Evolutionary conservation across 352 stramenopile genomes (phyloP).

Genomic region (Phytophthora hybrid): DNA sequence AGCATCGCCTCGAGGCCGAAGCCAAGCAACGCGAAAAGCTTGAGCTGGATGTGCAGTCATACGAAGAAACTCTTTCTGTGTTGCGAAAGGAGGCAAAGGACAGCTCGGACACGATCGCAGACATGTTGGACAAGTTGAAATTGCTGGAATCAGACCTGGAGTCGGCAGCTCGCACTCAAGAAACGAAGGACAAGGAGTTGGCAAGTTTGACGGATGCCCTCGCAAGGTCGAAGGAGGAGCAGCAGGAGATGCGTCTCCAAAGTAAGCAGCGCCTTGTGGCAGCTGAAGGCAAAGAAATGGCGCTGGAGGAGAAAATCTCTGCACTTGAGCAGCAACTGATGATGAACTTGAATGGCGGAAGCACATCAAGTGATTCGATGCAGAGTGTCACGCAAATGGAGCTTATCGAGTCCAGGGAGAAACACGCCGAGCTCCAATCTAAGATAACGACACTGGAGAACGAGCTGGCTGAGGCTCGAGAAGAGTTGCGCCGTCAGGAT

Average conservation of each 20-base stretch:
- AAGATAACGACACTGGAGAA: constrained; percentile 43
- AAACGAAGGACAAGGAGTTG: constrained; percentile 50
- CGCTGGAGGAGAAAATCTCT: constrained; percentile 47
- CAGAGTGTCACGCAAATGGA: constrained; percentile 26
- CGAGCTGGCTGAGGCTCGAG: constrained; percentile 37
- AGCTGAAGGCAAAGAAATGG: constrained; percentile 49
- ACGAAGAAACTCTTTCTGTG: constrained; percentile 65
- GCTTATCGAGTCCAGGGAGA: constrained; percentile 26
- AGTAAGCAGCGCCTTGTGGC: constrained; percentile 62
- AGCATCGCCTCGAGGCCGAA: constrained; percentile 53
- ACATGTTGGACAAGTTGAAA: constrained; percentile 50
- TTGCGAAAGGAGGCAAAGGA: constrained; percentile 65
- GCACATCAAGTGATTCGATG: constrained; percentile 21
- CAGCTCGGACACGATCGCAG: constrained; percentile 47
- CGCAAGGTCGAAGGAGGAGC: constrained; percentile 55
- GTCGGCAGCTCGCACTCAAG: constrained; percentile 24
- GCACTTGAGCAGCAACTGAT: constrained; percentile 48
- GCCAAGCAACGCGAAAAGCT: constrained; percentile 48
- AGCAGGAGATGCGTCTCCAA: constrained; percentile 69
- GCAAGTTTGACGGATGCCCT: constrained; percentile 38
- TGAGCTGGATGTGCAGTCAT: constrained; percentile 73
- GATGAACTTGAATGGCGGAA: constrained; percentile 18
- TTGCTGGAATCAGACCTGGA: constrained; percentile 43
- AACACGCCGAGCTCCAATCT: constrained; percentile 33
- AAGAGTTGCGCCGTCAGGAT: constrained; percentile 40